Evolutionary conservation across 768 basidiomycete genomes (phyloP).

Genomic region (Pleurotus djamor): DNA sequence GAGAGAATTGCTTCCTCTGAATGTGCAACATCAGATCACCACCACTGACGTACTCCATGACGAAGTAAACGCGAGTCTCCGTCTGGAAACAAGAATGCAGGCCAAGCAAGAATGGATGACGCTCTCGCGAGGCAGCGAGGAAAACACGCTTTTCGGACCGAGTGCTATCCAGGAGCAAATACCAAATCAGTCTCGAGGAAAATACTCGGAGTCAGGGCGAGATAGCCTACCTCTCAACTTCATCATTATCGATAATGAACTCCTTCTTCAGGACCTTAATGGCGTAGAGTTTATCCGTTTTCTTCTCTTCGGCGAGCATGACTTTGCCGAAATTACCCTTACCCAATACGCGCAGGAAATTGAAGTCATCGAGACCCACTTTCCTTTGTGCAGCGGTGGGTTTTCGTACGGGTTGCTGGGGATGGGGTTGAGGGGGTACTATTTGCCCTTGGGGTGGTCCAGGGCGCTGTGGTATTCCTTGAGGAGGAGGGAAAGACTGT

Average conservation of each 20-base stretch:
- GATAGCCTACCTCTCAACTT: conserved; percentile 86
- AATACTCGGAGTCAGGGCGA: background rate
- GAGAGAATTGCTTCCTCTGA: conserved; percentile 97
- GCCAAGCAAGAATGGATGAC: conserved; percentile 96
- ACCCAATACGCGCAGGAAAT: conserved; percentile 96
- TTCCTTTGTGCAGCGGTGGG: conserved; percentile 62
- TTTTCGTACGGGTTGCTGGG: conserved; percentile 36
- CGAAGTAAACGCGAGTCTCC: conserved; percentile 98
- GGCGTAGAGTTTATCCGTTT: conserved; percentile 83
- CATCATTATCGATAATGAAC: conserved; percentile 99
- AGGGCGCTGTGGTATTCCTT: conserved; percentile 11
- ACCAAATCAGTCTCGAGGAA: background rate
- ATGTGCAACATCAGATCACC: conserved; percentile 99
- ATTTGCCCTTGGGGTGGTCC: conserved; percentile 26
- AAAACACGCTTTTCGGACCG: conserved; percentile 99
- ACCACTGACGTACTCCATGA: conserved; percentile 99
- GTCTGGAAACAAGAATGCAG: conserved; percentile 99
- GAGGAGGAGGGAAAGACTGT: background rate
- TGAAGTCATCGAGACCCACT: conserved; percentile 97
- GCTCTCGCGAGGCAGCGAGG: conserved; percentile 92
- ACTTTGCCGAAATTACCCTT: conserved; percentile 99
- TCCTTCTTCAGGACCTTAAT: conserved; percentile 99
- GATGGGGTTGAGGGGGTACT: conserved; percentile 29
- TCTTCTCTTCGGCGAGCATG: conserved; percentile 99
- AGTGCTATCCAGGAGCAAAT: conserved; percentile 53